Evolutionary conservation across 140 eudicot genomes (phyloP).

Genomic region (Cichorium intybus): DNA sequence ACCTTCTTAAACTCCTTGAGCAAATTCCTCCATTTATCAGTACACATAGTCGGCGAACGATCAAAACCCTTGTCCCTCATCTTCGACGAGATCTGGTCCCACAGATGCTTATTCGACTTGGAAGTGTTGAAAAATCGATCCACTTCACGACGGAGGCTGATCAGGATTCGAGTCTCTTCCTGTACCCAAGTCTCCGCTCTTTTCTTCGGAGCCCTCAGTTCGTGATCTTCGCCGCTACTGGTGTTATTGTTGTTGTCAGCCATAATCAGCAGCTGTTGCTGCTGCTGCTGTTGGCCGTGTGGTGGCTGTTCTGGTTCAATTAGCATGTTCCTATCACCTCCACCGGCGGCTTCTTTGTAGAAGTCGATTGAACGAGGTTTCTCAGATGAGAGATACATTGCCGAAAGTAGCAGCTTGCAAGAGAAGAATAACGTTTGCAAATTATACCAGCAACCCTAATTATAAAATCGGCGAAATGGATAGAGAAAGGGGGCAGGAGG

Average conservation of each 20-base stretch:
- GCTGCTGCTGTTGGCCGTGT: conserved; percentile 10
- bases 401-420: background rate
- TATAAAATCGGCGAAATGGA: background rate
- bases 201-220: conserved; percentile 50
- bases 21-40: conserved; percentile 67
- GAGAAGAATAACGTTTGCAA: background rate
- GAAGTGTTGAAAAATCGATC: conserved; percentile 55
- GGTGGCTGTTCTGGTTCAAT: conserved; percentile 33
- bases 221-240: conserved; percentile 43
- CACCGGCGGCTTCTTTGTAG: conserved; percentile 37
- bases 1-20: conserved; percentile 60
- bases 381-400: conserved; percentile 39
- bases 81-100: conserved; percentile 62
- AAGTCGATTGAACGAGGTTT: conserved; percentile 41
- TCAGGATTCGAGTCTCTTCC: conserved; percentile 56
- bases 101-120: conserved; percentile 56
- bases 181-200: conserved; percentile 64
- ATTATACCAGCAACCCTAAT: conserved; percentile 2
- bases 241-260: conserved; percentile 32
- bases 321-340: conserved; percentile 28
- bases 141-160: conserved; percentile 50
- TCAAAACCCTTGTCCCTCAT: conserved; percentile 65
- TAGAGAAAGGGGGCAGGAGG: conserved; percentile 2
- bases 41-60: conserved; percentile 65
- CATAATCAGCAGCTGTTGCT: conserved; percentile 35